Conservation (phyloP, 2,329 filamentous ascomycete genomes). For the Beauveria sp. region DNA sequence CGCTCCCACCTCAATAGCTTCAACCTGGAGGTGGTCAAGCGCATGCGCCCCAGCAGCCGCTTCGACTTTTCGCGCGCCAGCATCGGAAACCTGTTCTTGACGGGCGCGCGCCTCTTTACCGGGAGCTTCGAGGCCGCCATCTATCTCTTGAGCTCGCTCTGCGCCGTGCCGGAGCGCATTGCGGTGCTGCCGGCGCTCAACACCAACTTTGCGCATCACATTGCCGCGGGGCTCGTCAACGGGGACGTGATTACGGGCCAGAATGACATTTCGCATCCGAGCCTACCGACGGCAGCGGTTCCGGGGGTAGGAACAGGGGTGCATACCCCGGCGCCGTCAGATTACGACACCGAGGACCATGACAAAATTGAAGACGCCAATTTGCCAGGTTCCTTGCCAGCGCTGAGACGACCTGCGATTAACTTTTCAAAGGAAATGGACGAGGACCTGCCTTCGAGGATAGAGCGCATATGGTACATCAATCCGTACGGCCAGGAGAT, state of each 20-base stretch:
- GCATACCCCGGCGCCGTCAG: conserved; percentile 24
- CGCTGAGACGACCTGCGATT: conserved; percentile 73
- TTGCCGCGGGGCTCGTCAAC: conserved; percentile 72
- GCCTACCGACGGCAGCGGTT: conserved; percentile 47
- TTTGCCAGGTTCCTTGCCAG: conserved; percentile 72
- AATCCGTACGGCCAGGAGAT: conserved; percentile 98
- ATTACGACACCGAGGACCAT: conserved; percentile 45
- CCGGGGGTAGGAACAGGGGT: conserved; percentile 20
- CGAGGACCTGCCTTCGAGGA: conserved; percentile 68
- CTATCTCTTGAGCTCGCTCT: conserved; percentile 80
- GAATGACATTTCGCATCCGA: conserved; percentile 85
- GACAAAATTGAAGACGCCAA: conserved; percentile 73
- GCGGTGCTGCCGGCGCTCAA: conserved; percentile 85
- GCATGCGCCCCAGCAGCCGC: conserved; percentile 61
- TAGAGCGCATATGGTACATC: conserved; percentile 89
- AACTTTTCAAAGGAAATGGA: conserved; percentile 70
- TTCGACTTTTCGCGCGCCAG: conserved; percentile 74
- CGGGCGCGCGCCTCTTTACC: conserved; percentile 81
- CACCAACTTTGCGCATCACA: conserved; percentile 92
- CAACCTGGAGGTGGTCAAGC: conserved; percentile 72
- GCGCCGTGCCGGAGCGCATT: conserved; percentile 69
- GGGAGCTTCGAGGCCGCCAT: conserved; percentile 90
- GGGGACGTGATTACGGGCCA: conserved; percentile 79
- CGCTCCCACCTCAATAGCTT: conserved; percentile 69
- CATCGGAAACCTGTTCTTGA: conserved; percentile 73